Conservation (phyloP, 495 filamentous ascomycete genomes). For the Aspergillus nanangensis region DNA sequence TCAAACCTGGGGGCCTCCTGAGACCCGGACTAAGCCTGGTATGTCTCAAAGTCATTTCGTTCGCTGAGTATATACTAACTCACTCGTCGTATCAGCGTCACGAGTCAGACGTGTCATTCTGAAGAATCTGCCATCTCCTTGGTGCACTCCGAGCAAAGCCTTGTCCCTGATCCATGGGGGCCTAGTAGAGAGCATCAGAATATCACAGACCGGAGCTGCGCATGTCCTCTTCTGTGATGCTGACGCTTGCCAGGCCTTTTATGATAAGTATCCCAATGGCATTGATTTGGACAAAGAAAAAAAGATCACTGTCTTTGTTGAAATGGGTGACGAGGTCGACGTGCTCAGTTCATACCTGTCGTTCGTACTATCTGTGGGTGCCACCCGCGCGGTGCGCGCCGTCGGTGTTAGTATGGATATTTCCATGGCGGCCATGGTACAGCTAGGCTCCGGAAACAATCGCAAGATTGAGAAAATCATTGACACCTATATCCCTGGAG, state of each 20-base stretch:
- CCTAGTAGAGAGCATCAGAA: slow-evolving; percentile 28
- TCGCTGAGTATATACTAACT: too few relatives aligned
- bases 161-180: slow-evolving; percentile 42
- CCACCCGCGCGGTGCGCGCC: slow-evolving; percentile 37
- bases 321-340: slow-evolving; percentile 30
- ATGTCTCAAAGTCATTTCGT: too few relatives aligned
- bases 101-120: slow-evolving; percentile 30
- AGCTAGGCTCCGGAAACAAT: slow-evolving; percentile 23
- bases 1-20: slow-evolving; percentile 22
- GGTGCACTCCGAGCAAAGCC: slow-evolving; percentile 27
- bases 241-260: slow-evolving; percentile 33
- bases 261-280: slow-evolving; percentile 39
- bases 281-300: slow-evolving; percentile 27
- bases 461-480: slow-evolving; percentile 36
- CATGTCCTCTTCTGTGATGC: slow-evolving; percentile 38
- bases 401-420: slow-evolving; percentile 31
- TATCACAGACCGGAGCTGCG: slow-evolving; percentile 17
- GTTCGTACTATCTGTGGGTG: slow-evolving; percentile 26
- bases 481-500: slow-evolving; percentile 21
- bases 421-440: slow-evolving; percentile 20
- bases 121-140: slow-evolving; percentile 27
- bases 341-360: slow-evolving; percentile 32
- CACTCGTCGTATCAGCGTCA: slow-evolving; percentile 19
- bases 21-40: slow-evolving; percentile 23
- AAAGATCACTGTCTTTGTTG: slow-evolving; percentile 26